Conservation (phyloP, 108 stramenopile species). For the Nitzschia putrida region DNA sequence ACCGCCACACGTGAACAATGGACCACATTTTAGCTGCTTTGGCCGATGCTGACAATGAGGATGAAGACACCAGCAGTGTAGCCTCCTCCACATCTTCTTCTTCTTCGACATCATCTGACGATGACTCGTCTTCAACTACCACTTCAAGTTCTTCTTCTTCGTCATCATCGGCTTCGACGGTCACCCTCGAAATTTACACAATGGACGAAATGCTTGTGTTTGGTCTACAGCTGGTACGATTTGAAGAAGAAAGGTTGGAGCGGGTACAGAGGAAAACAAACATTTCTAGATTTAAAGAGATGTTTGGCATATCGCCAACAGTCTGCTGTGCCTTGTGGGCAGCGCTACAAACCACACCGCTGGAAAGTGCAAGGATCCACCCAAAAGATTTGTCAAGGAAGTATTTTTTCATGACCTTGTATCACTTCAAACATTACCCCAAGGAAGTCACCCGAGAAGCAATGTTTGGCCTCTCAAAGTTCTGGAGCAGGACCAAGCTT, state of each 20-base stretch:
- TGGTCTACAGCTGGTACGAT: background rate
- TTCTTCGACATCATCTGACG: no score
- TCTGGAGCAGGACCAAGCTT: slow-evolving; percentile 3
- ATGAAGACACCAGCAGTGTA: no score
- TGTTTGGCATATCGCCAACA: background rate
- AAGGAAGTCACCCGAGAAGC: slow-evolving; percentile 6
- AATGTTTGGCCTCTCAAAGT: background rate
- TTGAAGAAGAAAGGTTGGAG: background rate
- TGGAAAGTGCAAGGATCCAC: background rate
- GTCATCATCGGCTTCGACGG: background rate
- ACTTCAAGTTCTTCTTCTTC: no score
- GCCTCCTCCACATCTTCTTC: no score
- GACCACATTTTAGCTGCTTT: no score
- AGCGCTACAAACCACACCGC: background rate
- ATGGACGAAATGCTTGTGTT: background rate
- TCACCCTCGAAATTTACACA: background rate
- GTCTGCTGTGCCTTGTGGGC: background rate
- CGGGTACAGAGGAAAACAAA: background rate
- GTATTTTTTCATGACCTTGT: slow-evolving; percentile 13
- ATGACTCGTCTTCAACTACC: no score
- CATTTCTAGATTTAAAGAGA: background rate
- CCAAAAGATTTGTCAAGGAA: background rate
- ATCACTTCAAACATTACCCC: slow-evolving; percentile 13
- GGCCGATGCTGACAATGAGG: no score
- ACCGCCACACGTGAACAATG: no score